Percentiles rank a stretch among this genome's conserved stretches.
phyloP scores from a whole-genome alignment of 73 alveolate species.

The Stentor roeselii region DNA sequence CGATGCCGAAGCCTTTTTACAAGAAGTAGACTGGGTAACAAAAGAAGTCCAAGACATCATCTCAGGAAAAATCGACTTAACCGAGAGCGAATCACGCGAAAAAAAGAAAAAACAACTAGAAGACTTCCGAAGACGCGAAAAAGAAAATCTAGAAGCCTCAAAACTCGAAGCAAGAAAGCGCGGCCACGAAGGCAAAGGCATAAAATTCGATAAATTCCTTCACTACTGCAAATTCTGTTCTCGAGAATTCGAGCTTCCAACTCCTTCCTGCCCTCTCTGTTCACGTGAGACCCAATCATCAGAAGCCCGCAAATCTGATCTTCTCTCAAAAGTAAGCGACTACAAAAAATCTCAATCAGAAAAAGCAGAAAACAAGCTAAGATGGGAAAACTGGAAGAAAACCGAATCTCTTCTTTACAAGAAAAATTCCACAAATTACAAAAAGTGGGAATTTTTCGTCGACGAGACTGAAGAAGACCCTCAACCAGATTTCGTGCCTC shows the following conservation, averaged over 20 bases:
- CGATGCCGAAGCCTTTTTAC: conserved; percentile 37
- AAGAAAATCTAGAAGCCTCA: conserved; percentile 62
- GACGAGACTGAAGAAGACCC: conserved; percentile 83
- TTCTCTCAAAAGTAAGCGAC: conserved; percentile 83
- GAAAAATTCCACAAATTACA: conserved; percentile 89
- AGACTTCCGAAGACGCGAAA: conserved; percentile 34
- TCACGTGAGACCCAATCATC: conserved; percentile 40
- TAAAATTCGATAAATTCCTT: conserved; percentile 68
- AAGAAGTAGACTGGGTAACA: conserved; percentile 54
- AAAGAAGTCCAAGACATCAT: conserved; percentile 70
- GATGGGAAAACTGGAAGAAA: conserved; percentile 94
- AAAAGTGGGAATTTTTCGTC: conserved; percentile 96
- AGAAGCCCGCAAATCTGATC: conserved; percentile 59
- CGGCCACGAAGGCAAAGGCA: conserved; percentile 97
- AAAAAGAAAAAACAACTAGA: conserved; percentile 64
- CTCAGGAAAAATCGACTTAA: conserved; percentile 74
- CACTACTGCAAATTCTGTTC: conserved; percentile 87
- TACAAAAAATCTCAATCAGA: conserved; percentile 64
- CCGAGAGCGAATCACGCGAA: conserved; percentile 68
- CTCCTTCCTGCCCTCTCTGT: conserved; percentile 83
- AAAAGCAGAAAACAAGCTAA: conserved; percentile 83
- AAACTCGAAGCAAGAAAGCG: conserved; percentile 61
- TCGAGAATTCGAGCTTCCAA: conserved; percentile 79
- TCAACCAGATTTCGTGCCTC: conserved; percentile 86
- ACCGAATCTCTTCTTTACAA: conserved; percentile 92